Base-by-base conservation (phyloP, 345 rosid genomes). In the Populus alba region DNA sequence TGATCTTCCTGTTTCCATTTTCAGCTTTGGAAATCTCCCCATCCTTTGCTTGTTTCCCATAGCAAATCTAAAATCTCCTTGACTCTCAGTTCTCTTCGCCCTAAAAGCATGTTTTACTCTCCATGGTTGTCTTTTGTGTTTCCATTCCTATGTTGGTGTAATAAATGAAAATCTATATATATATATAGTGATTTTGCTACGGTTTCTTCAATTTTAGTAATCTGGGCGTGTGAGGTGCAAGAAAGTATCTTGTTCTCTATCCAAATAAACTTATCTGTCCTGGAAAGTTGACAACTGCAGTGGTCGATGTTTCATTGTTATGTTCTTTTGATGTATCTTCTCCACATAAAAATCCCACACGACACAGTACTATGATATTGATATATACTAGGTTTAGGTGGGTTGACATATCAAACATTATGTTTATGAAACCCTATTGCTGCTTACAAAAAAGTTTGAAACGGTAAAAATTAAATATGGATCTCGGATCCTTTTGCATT, bases 1-100 rank as follows among this genome's bases (percentile, higher is more conserved):
- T 29, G 49, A 47, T 70, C 77, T 65, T 45, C 22, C 17, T 7
- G 6, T 71, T 81, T 81, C 83, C 61, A 72, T 57, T 76, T 71
- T 72, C 8, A 55, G 83, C 83, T 66, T 45, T 51, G 15, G 22
- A 41, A 76, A 3, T 33, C 18, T 29, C 22, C 71, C 25, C 33
- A 13, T 31, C 39, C 6, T 65, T 45, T 66, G 38, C 33, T 35
- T 61, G 37, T 70, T 49, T 68, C 25, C 45, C 59, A 7, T 18
- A 53, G 37, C 37, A 66, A 76, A 76, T 76, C 66, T 68, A 35
- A 1, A 53, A 18, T 29, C 25, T 47, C 33, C 17, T 47, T 47
- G 4, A 3, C 53, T 63, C 41, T 33, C 31, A 55, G 65, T 39
- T 25, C 79, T 76, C 74, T 69, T 59, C 68, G 20, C 55, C 74